Base-by-base conservation (phyloP, 176 grass and related monocot species). In the Miscanthus lutarioriparius region DNA sequence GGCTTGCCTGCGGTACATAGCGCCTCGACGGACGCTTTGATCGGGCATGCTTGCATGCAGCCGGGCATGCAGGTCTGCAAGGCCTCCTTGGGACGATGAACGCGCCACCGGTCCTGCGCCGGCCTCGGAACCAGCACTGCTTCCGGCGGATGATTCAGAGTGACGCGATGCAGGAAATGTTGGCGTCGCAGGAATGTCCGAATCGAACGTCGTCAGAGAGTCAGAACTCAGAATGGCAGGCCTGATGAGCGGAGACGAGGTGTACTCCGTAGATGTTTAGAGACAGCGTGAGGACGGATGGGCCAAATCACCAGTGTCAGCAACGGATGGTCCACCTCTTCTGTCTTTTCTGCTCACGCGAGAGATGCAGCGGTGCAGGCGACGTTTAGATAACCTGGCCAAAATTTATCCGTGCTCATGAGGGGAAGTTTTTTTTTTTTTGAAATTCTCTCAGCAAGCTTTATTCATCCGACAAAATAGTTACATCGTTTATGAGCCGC, bases 21-120 rank as follows among this genome's bases (percentile, higher is more conserved):
- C 49, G 49, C 80, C 80, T 82, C 51, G 80, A 72, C 49, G 49
- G 28, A 2, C 20, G 51, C 51, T 53, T 53, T 53, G 53, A 56
- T 14, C 3, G 11, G 41, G 28, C 41, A 48, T n/a, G 43, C 14
- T 4, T 36, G 36, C 36, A 36, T 36, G 33, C 33, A 35, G 33
- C 12, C 11, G 12, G 10, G 70, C 40, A 49, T 59, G 56, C 58
- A 75, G 44, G 47, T 7, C 74, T 68, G 72, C 82, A 27, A 4
- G 35, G 28, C 16, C 35, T 56, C 79, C 47, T 87, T 87, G 78
- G 73, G 64, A 68, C 15, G 85, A 58, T 81, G 59, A 87, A 76
- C 78, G 35, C 61, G 45, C n/a, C 32, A 51, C 23, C 36, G 78
- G 61, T 49, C 70, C 40, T 10, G 40, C 40, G 5, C 38, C 38